phyloP scores from a whole-genome alignment of 208 protist species.

The Leishmania lainsoni region DNA sequence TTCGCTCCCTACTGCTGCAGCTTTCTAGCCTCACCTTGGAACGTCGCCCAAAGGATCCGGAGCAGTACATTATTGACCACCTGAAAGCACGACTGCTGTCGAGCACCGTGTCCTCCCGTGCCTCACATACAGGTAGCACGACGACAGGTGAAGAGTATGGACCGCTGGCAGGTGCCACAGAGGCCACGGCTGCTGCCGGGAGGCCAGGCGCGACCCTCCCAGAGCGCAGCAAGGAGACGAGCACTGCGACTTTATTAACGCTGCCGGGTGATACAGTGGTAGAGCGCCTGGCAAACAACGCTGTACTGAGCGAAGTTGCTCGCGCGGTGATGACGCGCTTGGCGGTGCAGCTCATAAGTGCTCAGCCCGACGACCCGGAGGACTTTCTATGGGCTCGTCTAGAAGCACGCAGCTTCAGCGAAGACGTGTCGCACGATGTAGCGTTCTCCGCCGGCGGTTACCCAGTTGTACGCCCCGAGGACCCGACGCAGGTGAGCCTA shows the following conservation, averaged over 20 bases:
- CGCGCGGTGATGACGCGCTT: conserved; percentile 31
- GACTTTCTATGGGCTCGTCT: conserved; percentile 62
- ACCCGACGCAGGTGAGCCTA: conserved; percentile 48
- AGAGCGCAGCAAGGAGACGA: conserved; percentile 2
- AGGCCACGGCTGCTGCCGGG: not conserved
- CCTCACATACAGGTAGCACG: not conserved
- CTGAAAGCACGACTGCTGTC: conserved; percentile 39
- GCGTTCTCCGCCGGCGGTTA: conserved; percentile 26
- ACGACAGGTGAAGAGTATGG: conserved; percentile 1
- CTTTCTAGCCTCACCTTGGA: conserved; percentile 41
- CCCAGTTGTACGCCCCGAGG: conserved; percentile 35
- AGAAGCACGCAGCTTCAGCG: conserved; percentile 47
- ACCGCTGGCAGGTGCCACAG: not conserved
- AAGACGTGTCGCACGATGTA: conserved; percentile 39
- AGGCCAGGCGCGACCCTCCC: not conserved
- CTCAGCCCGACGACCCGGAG: conserved; percentile 59
- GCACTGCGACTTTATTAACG: not conserved
- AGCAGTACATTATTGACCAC: conserved; percentile 60
- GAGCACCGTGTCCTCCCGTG: conserved; percentile 16
- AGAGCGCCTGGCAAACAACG: conserved; percentile 52
- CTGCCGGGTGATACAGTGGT: conserved; percentile 41
- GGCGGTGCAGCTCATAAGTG: conserved; percentile 48
- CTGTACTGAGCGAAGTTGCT: conserved; percentile 30
- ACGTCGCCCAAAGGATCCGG: conserved; percentile 49
- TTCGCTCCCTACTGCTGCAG: conserved; percentile 44